Conservation (phyloP, 768 basidiomycete genomes). For the Rhodosporidiobolus odoratus region DNA sequence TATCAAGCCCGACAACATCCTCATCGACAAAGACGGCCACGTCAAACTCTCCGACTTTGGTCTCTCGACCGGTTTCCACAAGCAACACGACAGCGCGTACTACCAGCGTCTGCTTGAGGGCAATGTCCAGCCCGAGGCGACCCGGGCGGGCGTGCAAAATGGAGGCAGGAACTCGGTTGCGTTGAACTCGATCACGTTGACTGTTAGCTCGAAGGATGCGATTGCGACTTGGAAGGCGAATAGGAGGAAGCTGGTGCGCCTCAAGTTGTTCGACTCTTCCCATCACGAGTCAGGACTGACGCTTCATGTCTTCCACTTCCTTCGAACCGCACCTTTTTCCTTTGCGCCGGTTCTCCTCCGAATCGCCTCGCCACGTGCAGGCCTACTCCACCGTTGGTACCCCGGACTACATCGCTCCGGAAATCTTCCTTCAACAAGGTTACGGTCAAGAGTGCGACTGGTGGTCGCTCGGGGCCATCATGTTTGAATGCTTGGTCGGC, state of each 20-base stretch:
- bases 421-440: constrained; percentile 94
- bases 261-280: too few relatives aligned
- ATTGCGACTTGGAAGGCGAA: constrained; percentile 99
- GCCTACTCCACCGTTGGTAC: constrained; percentile 98
- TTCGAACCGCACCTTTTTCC: background rate
- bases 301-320: background rate
- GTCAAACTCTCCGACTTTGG: constrained; percentile 98
- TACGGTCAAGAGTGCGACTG: constrained; percentile 98
- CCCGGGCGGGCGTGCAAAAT: constrained; percentile 46
- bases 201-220: constrained; percentile 74
- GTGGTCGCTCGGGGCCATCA: constrained; percentile 98
- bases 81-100: constrained; percentile 92
- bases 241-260: constrained; percentile 77
- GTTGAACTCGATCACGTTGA: constrained; percentile 94
- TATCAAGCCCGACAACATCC: constrained; percentile 98
- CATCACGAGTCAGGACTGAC: background rate
- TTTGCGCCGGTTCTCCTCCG: constrained; percentile 1
- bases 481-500: constrained; percentile 96
- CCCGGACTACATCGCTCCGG: constrained; percentile 92
- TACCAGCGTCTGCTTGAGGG: constrained; percentile 82
- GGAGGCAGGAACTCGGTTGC: constrained; percentile 83
- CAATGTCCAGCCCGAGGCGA: constrained; percentile 44
- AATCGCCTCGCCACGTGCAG: constrained; percentile 49
- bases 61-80: constrained; percentile 98
- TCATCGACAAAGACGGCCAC: constrained; percentile 95